Evolutionary conservation across 371 early-diverging fungal species (phyloP), one percentile per base, ranked within the genome.

Genomic region (Rhizopus delemar): DNA sequence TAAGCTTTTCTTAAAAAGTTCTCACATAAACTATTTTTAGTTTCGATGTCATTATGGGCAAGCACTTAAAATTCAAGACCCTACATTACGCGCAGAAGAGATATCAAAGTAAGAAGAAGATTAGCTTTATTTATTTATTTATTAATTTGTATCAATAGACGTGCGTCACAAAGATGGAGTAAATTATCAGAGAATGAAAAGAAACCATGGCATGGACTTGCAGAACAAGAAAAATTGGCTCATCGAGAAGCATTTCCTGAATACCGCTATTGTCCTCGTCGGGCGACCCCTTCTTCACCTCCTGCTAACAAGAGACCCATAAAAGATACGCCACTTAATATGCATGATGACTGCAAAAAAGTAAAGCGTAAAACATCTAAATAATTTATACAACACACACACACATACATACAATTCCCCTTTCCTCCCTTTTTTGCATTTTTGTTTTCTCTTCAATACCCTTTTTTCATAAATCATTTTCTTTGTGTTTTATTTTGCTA

Each of bases 181-280:
- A 59, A 58, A 33, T 56, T 77, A 46, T 62, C 77, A 39, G 77
- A 77, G 50, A 62, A 62, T 34, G 74, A 77, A 70, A 77, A 77
- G 60, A 75, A 71, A 46, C 77, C 77, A 36, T 77, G 78, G 78
- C 72, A 77, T 63, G 69, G 66, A 51, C 50, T 77, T 38, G 77
- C 77, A 7, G 77, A 77, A 58, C 74, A 77, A 51, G 74, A 73
- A 53, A 77, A 74, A 48, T 56, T 67, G 31, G 77, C 77, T 5
- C 78, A 77, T 48, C 74, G 74, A 53, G 78, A 72, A 65, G 78
- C 78, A 1, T 77, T 77, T 54, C 78, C 78, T 32, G 71, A 72
- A 41, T 77, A 77, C 52, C 70, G 75, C 41, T 77, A 74, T 36
- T 77, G 74, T 38, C 78, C 78, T 0, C 63, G 68, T 54, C 60